Conservation (phyloP, 495 filamentous ascomycete species). For the Penicillium alfredii region DNA sequence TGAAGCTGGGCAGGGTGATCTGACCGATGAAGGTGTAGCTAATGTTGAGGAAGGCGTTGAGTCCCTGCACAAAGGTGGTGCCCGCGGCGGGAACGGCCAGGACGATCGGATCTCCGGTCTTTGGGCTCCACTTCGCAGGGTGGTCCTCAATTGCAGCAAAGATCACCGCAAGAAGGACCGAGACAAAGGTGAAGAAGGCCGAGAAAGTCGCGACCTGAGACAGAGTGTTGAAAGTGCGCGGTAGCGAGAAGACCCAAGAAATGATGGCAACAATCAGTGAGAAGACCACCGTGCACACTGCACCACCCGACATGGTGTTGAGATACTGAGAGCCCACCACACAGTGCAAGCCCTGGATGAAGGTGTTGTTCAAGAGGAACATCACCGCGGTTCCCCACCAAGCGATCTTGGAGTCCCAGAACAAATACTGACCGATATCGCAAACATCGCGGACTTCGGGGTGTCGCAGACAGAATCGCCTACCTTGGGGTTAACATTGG, state of each 20-base stretch:
- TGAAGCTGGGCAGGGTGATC: constrained; percentile 86
- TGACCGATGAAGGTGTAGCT: constrained; percentile 90
- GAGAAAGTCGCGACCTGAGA: constrained; percentile 68
- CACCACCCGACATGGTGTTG: constrained; percentile 69
- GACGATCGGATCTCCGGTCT: constrained; percentile 54
- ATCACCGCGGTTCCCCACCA: constrained; percentile 83
- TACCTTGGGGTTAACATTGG: constrained; percentile 26
- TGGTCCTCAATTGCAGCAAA: constrained; percentile 69
- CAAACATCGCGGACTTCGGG: constrained; percentile 86
- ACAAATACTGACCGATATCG: constrained; percentile 84
- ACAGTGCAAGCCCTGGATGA: constrained; percentile 78
- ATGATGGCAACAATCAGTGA: constrained; percentile 61
- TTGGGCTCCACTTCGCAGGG: constrained; percentile 54
- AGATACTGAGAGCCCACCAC: constrained; percentile 75
- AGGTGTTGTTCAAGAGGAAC: constrained; percentile 89
- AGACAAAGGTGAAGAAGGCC: constrained; percentile 80
- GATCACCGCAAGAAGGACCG: constrained; percentile 70
- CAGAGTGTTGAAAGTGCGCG: constrained; percentile 74
- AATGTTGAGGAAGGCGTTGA: constrained; percentile 85
- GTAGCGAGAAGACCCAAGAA: constrained; percentile 70
- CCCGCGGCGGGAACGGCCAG: constrained; percentile 57
- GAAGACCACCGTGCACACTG: constrained; percentile 68
- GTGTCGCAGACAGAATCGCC: constrained; percentile 80
- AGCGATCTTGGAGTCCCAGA: constrained; percentile 69
- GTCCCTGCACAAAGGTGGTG: constrained; percentile 72